phyloP scores from a whole-genome alignment of 768 basidiomycete species.

The Psilocybe tampanensis region DNA sequence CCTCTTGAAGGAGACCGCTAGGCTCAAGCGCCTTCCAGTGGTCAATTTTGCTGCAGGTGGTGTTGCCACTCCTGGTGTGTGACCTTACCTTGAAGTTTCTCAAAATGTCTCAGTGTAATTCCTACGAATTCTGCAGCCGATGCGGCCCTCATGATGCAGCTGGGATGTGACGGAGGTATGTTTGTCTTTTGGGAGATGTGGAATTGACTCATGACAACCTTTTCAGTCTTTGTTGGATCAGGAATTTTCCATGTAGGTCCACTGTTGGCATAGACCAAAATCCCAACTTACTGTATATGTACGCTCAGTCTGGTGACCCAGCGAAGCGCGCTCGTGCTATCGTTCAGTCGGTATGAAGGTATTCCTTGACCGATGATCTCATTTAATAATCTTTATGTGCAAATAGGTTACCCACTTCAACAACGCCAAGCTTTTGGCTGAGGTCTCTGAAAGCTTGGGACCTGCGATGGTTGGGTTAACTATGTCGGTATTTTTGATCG shows the following conservation, averaged over 20 bases:
- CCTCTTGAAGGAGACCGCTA: conserved; percentile 93
- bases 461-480: conserved; percentile 93
- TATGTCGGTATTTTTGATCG: conserved; percentile 55
- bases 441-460: conserved; percentile 85
- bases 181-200: conserved; percentile 4
- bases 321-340: conserved; percentile 94
- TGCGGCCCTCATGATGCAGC: conserved; percentile 98
- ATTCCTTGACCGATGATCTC: conserved; percentile 3
- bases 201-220: conserved; percentile 7
- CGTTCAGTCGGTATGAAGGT: conserved; percentile 79
- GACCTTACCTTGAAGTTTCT: background rate
- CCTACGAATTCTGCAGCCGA: conserved; percentile 57
- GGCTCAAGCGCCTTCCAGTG: conserved; percentile 89
- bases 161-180: conserved; percentile 94
- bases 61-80: conserved; percentile 83
- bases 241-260: conserved; percentile 91
- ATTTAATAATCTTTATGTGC: background rate
- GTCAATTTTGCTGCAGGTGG: conserved; percentile 98
- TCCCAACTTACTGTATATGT: background rate
- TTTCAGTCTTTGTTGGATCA: conserved; percentile 92
- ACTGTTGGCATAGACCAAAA: background rate
- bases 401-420: conserved; percentile 90
- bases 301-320: conserved; percentile 80
- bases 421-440: conserved; percentile 89
- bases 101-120: background rate